Percentiles rank a stretch among this genome's conserved stretches.
These are phyloP conservation scores for Aspergillus pseudoglaucus DNA, from an alignment of 2,329 filamentous ascomycete genomes.

Conservation along the genomic window DNA sequence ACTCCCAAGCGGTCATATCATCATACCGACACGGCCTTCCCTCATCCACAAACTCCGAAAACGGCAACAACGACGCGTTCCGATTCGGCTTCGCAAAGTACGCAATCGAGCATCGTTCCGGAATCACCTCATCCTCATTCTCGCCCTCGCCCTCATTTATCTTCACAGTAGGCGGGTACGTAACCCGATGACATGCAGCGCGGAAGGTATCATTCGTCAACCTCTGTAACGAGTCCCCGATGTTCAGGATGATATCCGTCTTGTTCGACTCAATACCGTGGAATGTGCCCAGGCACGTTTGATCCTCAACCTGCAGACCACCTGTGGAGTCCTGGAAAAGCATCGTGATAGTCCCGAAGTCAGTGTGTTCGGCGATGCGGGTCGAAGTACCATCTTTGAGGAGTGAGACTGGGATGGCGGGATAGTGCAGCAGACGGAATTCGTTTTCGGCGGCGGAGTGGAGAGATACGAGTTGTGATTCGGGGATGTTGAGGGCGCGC, in stretches of 20 bases:
- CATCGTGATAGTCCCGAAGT: slow-evolving; percentile 47
- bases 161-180: slow-evolving; percentile 11
- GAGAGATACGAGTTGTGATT: slow-evolving; percentile 35
- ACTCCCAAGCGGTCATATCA: slow-evolving; percentile 17
- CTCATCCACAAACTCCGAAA: slow-evolving; percentile 10
- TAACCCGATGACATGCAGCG: slow-evolving; percentile 43
- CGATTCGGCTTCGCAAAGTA: slow-evolving; percentile 27
- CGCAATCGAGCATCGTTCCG: slow-evolving; percentile 24
- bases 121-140: slow-evolving; percentile 21
- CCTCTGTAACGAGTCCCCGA: slow-evolving; percentile 48
- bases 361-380: slow-evolving; percentile 47
- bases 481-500: slow-evolving; percentile 38
- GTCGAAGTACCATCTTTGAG: slow-evolving; percentile 38
- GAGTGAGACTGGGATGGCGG: slow-evolving; percentile 38
- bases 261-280: slow-evolving; percentile 9
- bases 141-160: background rate
- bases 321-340: slow-evolving; percentile 43
- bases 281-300: slow-evolving; percentile 8
- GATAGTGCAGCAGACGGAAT: slow-evolving; percentile 55
- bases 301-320: slow-evolving; percentile 18
- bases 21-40: slow-evolving; percentile 13
- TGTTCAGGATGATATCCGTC: slow-evolving; percentile 42
- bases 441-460: slow-evolving; percentile 53
- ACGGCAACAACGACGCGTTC: slow-evolving; percentile 10
- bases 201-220: slow-evolving; percentile 46